These are phyloP conservation scores for Oryza meridionalis DNA, from an alignment of 176 grass and related monocot genomes.

Conservation along the genomic window DNA sequence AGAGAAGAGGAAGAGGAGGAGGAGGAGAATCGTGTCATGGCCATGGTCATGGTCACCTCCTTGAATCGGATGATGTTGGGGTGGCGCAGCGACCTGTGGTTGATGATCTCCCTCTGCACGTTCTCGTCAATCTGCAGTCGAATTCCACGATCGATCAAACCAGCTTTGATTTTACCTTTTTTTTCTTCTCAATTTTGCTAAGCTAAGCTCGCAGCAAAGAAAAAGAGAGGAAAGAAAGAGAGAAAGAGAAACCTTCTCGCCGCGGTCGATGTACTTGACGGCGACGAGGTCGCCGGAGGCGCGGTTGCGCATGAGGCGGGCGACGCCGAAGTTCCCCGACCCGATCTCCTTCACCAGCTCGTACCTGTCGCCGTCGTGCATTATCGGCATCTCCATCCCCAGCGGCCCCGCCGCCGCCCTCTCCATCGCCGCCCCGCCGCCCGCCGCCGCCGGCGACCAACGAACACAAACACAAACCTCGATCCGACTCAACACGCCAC, in stretches of 20 bases:
- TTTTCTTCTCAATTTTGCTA: too few relatives aligned
- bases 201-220: not conserved
- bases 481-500: not conserved
- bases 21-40: not conserved
- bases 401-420: conserved; percentile 52
- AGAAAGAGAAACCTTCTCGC: conserved; percentile 67
- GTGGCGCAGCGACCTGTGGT: conserved; percentile 76
- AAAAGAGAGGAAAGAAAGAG: not conserved
- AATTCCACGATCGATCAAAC: not conserved
- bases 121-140: conserved; percentile 70
- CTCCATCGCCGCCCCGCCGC: not conserved
- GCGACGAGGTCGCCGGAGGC: conserved; percentile 60
- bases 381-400: conserved; percentile 57
- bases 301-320: conserved; percentile 65
- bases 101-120: conserved; percentile 77
- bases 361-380: conserved; percentile 65
- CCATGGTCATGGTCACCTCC: conserved; percentile 46
- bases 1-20: not conserved
- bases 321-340: conserved; percentile 70
- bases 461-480: not conserved
- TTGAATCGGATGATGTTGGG: conserved; percentile 82
- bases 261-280: conserved; percentile 72
- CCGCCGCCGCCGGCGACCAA: conserved; percentile 9
- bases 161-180: not conserved
- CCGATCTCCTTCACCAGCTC: conserved; percentile 64